Evolutionary conservation across 2,329 filamentous ascomycete species (phyloP).

Genomic region (Teratosphaeria gauchensis): DNA sequence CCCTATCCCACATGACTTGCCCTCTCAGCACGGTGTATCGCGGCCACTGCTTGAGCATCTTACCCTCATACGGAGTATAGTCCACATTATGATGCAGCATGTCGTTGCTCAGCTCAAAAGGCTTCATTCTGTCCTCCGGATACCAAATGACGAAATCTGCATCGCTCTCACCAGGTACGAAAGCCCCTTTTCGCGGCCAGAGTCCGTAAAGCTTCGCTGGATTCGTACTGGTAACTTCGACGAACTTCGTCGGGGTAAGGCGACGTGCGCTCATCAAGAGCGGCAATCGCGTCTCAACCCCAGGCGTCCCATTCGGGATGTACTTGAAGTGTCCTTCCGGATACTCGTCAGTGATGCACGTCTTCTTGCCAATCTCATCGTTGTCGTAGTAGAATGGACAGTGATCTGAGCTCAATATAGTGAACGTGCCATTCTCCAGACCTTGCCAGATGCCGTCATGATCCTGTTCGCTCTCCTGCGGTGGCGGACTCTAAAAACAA

Average conservation of each 20-base stretch:
- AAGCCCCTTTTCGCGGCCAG: slow-evolving; percentile 29
- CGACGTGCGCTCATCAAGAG: slow-evolving; percentile 28
- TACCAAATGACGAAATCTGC: slow-evolving; percentile 38
- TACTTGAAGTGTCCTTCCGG: slow-evolving; percentile 9
- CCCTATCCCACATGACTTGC: slow-evolving; percentile 45
- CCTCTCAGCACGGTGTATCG: slow-evolving; percentile 52
- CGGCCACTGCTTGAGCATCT: slow-evolving; percentile 50
- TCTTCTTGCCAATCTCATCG: slow-evolving; percentile 29
- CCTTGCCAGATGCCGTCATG: slow-evolving; percentile 26
- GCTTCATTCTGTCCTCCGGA: slow-evolving; percentile 16
- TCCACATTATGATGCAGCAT: slow-evolving; percentile 53
- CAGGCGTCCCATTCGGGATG: slow-evolving; percentile 36
- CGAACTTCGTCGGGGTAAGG: slow-evolving; percentile 31
- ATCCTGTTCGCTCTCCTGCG: slow-evolving; percentile 12
- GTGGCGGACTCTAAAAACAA: no score
- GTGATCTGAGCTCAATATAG: slow-evolving; percentile 26
- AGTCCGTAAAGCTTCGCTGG: slow-evolving; percentile 37
- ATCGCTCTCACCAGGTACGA: slow-evolving; percentile 32
- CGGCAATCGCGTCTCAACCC: slow-evolving; percentile 34
- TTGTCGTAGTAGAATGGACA: slow-evolving; percentile 31
- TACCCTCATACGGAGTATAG: slow-evolving; percentile 54
- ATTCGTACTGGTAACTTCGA: slow-evolving; percentile 36
- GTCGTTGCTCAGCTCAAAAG: slow-evolving; percentile 25
- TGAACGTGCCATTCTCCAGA: slow-evolving; percentile 28
- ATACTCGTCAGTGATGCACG: slow-evolving; percentile 28